Base-by-base conservation (phyloP, 768 basidiomycete genomes). In the Mrakia frigida region DNA sequence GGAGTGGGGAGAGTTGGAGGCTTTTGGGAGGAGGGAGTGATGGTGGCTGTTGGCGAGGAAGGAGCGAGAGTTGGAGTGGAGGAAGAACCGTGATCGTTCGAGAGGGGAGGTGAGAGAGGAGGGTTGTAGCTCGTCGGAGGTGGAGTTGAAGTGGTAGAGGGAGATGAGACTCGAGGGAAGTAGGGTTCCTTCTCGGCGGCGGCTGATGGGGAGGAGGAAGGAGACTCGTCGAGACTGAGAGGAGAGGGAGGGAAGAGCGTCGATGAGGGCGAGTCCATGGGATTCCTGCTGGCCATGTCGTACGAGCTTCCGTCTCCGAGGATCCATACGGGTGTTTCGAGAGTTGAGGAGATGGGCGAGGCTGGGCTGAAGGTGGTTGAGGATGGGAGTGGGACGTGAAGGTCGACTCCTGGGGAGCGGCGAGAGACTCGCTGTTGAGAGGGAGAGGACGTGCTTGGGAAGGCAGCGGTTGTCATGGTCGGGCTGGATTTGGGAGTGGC, bases 321-420 rank as follows among this genome's bases (percentile, higher is more conserved):
- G 71, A 72, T 41, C 71, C 71, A 72, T 0, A 60, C 53, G 56
- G 56, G 56, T 0, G 56, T n/a, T 7, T n/a, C n/a, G 56, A 56
- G 25, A 6, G 56, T 25, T 5, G 23, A 25, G 25, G 56, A 56
- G 28, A 56, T n/a, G 25, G 56, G 56, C 1, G 56, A 56, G 18
- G 56, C 13, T 14, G 56, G 28, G 25, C 10, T 56, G 56, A 25
- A 56, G n/a, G n/a, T 9, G n/a, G 56, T 11, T 13, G 56, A 56
- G n/a, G 56, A 9, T n/a, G 56, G 56, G 23, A 56, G 56, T n/a
- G 56, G 56, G 56, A n/a, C n/a, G 56, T 50, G 18, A 16, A 50
- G 46, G 18, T 50, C 46, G 56, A n/a, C 25, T 56, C 13, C 50
- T 52, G 14, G 50, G 50, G 50, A 56, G 56, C 23, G 56, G 9